Conservation (phyloP, 2,329 filamentous ascomycete genomes). For the Colletotrichum tanaceti region DNA sequence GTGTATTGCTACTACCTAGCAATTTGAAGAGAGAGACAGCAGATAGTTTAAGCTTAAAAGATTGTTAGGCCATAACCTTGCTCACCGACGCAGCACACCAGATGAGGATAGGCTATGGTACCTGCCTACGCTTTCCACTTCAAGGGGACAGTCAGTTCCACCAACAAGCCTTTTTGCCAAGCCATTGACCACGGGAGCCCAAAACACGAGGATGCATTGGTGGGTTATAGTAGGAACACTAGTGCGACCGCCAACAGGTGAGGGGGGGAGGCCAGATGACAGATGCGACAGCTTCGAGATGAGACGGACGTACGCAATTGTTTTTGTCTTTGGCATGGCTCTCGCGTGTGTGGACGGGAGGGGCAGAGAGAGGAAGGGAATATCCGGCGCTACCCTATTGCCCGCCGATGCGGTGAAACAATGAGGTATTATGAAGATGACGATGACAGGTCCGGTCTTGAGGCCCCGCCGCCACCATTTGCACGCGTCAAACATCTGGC, state of each 20-base stretch:
- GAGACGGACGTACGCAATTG: slow-evolving; percentile 24
- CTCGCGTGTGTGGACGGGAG: neutral
- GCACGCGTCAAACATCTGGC: slow-evolving; percentile 21
- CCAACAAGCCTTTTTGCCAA: slow-evolving; percentile 32
- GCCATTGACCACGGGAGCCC: slow-evolving; percentile 22
- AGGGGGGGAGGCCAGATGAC: slow-evolving; percentile 22
- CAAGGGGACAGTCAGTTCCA: slow-evolving; percentile 28
- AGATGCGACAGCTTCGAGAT: slow-evolving; percentile 25
- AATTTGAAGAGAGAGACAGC: slow-evolving; percentile 15
- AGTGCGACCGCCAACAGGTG: slow-evolving; percentile 17
- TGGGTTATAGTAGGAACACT: slow-evolving; percentile 21
- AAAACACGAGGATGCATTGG: slow-evolving; percentile 30
- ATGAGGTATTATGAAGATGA: too few species aligned
- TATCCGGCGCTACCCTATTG: slow-evolving; percentile 3
- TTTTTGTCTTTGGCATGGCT: slow-evolving; percentile 9
- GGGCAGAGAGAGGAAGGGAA: neutral
- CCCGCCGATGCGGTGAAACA: neutral
- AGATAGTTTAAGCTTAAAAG: slow-evolving; percentile 29
- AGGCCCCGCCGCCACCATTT: slow-evolving; percentile 24
- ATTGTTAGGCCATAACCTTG: too few species aligned
- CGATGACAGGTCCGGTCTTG: slow-evolving; percentile 4
- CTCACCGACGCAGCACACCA: too few species aligned
- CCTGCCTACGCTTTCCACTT: too few species aligned
- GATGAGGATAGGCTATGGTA: too few species aligned
- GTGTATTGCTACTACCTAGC: slow-evolving; percentile 9